Conservation (phyloP, 106 monocot genomes). For the Platanthera guangdongensis region DNA sequence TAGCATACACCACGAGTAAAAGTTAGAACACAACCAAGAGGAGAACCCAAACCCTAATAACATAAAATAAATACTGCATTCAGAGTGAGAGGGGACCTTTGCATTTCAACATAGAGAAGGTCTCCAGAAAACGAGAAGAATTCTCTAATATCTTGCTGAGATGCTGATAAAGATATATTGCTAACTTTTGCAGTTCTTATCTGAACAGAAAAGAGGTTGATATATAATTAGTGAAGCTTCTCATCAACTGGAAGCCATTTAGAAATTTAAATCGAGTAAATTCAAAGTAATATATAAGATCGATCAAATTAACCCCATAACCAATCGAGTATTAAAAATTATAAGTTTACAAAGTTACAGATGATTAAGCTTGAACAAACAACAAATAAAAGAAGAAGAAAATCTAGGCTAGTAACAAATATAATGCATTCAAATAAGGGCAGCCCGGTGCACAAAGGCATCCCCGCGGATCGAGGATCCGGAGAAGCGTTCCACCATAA, state of each 20-base stretch:
- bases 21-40: no score
- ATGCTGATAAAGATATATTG: slow-evolving; percentile 70
- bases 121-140: slow-evolving; percentile 97
- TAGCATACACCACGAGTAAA: no score
- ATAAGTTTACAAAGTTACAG: not conserved
- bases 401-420: not conserved
- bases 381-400: not conserved
- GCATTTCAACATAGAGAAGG: slow-evolving; percentile 74
- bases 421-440: not conserved
- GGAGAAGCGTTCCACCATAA: no score
- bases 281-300: not conserved
- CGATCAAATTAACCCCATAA: not conserved
- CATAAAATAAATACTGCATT: not conserved
- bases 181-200: slow-evolving; percentile 71
- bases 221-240: not conserved
- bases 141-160: slow-evolving; percentile 62
- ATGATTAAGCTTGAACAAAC: not conserved
- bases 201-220: slow-evolving; percentile 31
- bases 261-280: not conserved
- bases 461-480: no score
- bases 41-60: no score
- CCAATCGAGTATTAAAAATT: not conserved
- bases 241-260: not conserved
- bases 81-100: slow-evolving; percentile 36
- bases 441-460: no score